These are phyloP conservation scores for Stellera chamaejasme DNA, from an alignment of 345 rosid species.

Conservation along the genomic window DNA sequence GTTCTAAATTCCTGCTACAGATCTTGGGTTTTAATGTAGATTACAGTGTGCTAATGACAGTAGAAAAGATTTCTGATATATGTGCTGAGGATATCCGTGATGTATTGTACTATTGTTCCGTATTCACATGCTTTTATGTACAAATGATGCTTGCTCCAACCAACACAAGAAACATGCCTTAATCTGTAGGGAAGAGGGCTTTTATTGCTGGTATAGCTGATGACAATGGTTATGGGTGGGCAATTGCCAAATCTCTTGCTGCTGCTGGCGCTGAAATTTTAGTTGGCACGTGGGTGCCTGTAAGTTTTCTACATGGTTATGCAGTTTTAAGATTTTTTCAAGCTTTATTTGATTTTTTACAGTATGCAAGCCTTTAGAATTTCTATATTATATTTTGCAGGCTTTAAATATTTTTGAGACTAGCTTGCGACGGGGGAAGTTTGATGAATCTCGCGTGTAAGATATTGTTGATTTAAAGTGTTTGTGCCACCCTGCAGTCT, in stretches of 20 bases:
- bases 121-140: too few species aligned
- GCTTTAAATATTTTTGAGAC: constrained; percentile 92
- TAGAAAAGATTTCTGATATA: too few species aligned
- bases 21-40: too few species aligned
- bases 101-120: too few species aligned
- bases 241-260: constrained; percentile 96
- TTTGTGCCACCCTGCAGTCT: too few species aligned
- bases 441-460: constrained; percentile 88
- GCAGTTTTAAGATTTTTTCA: background rate
- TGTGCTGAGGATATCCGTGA: too few species aligned
- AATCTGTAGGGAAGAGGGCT: constrained; percentile 72
- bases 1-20: too few species aligned
- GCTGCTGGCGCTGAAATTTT: constrained; percentile 98
- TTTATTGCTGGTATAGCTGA: constrained; percentile 98
- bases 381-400: constrained; percentile 34
- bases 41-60: too few species aligned
- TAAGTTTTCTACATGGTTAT: constrained; percentile 26
- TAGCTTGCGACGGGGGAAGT: constrained; percentile 91
- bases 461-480: constrained; percentile 13
- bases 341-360: background rate
- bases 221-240: constrained; percentile 99
- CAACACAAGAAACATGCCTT: too few species aligned
- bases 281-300: constrained; percentile 99
- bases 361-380: background rate
- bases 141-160: too few species aligned